phyloP scores from a whole-genome alignment of 179 eudicot genomes.

The Beta lomatogona region DNA sequence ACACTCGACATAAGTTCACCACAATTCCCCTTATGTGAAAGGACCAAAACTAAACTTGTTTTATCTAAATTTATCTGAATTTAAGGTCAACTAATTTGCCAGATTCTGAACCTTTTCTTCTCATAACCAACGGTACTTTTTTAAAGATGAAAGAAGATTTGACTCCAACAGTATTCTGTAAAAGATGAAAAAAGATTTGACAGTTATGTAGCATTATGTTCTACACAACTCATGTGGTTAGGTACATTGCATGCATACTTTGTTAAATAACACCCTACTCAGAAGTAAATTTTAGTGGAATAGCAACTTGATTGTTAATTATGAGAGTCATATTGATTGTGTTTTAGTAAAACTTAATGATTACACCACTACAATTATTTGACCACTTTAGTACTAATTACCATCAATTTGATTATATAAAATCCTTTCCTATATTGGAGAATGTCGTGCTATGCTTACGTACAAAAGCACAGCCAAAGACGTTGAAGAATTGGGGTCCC shows the following conservation, averaged over 20 bases:
- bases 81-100: too few species aligned
- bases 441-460: conserved; percentile 10
- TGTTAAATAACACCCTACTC: neutral
- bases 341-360: conserved; percentile 20
- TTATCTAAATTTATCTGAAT: too few species aligned
- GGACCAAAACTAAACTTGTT: too few species aligned
- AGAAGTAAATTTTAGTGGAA: conserved; percentile 13
- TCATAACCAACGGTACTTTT: neutral
- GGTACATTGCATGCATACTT: neutral
- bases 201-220: neutral
- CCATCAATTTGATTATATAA: conserved; percentile 19
- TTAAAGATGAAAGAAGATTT: neutral
- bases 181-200: neutral
- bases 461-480: conserved; percentile 5
- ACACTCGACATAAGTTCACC: neutral
- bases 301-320: conserved; percentile 22
- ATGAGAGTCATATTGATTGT: conserved; percentile 14
- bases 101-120: too few species aligned
- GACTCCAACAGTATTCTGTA: neutral
- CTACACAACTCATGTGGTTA: neutral
- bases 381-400: conserved; percentile 23
- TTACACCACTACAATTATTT: conserved; percentile 29
- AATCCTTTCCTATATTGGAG: conserved; percentile 14
- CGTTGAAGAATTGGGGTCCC: conserved; percentile 10
- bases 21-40: too few species aligned